Conservation (phyloP, 2,329 filamentous ascomycete genomes). For the Laburnicola sp. region DNA sequence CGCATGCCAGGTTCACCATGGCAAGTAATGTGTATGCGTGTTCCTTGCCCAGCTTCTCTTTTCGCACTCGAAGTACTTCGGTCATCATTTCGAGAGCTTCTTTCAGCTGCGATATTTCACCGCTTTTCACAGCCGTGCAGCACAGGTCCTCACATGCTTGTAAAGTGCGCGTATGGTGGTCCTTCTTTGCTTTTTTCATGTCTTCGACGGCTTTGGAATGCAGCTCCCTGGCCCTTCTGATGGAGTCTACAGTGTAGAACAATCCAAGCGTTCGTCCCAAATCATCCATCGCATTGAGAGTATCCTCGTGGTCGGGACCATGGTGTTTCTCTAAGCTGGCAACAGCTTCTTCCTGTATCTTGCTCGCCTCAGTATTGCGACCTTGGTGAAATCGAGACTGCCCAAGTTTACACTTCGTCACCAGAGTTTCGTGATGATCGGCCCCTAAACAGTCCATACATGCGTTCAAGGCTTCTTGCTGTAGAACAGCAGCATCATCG, state of each 20-base stretch:
- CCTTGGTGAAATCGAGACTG: conserved; percentile 22
- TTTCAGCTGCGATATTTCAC: background rate
- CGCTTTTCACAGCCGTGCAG: too few relatives aligned
- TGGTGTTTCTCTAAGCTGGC: conserved; percentile 17
- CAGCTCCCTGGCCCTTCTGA: conserved; percentile 8
- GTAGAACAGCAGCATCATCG: conserved; percentile 29
- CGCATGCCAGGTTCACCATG: conserved; percentile 21
- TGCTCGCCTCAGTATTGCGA: conserved; percentile 18
- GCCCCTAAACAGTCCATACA: conserved; percentile 22
- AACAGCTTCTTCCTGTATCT: conserved; percentile 22
- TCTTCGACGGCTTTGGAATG: conserved; percentile 11
- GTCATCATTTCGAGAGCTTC: conserved; percentile 9
- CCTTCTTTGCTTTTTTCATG: conserved; percentile 10
- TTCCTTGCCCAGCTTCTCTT: conserved; percentile 27
- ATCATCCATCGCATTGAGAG: conserved; percentile 27
- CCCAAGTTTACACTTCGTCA: conserved; percentile 24
- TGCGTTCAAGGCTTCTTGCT: conserved; percentile 23
- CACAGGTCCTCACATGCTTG: too few relatives aligned
- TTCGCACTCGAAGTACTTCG: conserved; percentile 17
- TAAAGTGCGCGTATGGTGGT: conserved; percentile 9
- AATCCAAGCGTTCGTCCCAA: conserved; percentile 15
- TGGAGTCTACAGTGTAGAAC: conserved; percentile 3
- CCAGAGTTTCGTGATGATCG: conserved; percentile 13
- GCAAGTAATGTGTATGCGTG: conserved; percentile 33
- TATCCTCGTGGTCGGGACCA: conserved; percentile 21